Conservation (phyloP, 2,329 filamentous ascomycete species). For the Alternaria infectoria region DNA sequence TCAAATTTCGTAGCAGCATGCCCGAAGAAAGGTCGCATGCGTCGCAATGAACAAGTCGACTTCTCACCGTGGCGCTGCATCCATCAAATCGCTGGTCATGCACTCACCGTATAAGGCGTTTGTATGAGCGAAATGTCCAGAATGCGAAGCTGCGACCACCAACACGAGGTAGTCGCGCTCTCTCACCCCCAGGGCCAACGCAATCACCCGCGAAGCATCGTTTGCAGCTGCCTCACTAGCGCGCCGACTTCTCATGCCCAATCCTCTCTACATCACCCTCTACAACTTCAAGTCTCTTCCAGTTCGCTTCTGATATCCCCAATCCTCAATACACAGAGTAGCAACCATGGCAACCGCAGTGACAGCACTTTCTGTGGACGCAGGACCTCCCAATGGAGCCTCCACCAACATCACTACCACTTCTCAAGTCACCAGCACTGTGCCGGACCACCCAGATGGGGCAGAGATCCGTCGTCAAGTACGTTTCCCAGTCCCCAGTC, state of each 20-base stretch:
- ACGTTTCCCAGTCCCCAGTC: background rate
- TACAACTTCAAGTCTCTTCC: background rate
- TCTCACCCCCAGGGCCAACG: conserved; percentile 10
- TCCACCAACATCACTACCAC: background rate
- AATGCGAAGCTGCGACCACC: background rate
- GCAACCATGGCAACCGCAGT: conserved; percentile 4
- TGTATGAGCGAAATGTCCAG: background rate
- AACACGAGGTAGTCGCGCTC: background rate
- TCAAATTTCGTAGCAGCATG: background rate
- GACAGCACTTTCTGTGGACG: background rate
- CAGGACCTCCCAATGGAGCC: background rate
- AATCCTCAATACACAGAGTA: background rate
- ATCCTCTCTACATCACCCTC: background rate
- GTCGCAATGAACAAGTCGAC: background rate
- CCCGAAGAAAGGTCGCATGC: background rate
- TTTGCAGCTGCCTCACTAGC: background rate
- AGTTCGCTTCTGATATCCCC: background rate
- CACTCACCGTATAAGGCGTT: background rate
- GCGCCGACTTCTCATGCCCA: background rate
- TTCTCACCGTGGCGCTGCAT: background rate
- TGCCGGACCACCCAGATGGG: conserved; percentile 35
- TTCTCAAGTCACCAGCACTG: background rate
- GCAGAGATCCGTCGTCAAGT: conserved; percentile 39
- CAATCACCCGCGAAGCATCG: background rate
- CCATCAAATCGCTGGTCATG: background rate